phyloP scores from a whole-genome alignment of 495 filamentous ascomycete species.

The Penicillium waksmanii region DNA sequence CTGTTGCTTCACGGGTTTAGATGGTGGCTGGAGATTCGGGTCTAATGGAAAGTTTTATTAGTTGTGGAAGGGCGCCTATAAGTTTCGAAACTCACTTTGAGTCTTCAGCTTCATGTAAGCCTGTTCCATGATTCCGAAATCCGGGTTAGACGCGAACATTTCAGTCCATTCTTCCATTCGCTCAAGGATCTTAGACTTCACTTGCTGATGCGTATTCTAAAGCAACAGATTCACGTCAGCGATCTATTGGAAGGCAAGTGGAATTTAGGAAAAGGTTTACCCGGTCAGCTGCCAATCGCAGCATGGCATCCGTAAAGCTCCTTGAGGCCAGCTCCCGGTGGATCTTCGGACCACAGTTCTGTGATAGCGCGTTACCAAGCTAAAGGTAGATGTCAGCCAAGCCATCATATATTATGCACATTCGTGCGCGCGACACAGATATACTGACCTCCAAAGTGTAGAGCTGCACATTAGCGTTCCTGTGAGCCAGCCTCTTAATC shows the following conservation, averaged over 20 bases:
- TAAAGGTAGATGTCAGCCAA: constrained; percentile 17
- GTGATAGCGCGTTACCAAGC: constrained; percentile 90
- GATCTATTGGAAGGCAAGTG: constrained; percentile 3
- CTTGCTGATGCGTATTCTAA: constrained; percentile 90
- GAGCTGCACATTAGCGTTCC: constrained; percentile 98
- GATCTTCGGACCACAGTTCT: constrained; percentile 91
- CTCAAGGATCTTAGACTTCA: constrained; percentile 96
- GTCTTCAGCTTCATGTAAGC: constrained; percentile 87
- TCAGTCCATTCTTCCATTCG: constrained; percentile 95
- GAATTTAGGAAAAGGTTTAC: constrained; percentile 36
- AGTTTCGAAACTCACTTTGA: constrained; percentile 55
- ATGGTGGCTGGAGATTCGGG: constrained; percentile 88
- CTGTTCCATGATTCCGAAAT: constrained; percentile 97
- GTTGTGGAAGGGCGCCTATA: background rate
- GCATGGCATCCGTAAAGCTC: constrained; percentile 92
- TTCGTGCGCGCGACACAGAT: background rate
- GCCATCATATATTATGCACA: constrained; percentile 2
- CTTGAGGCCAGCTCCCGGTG: constrained; percentile 92
- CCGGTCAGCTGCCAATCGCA: constrained; percentile 87
- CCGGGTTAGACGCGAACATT: constrained; percentile 89
- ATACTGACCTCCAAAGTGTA: constrained; percentile 87
- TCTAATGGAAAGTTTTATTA: constrained; percentile 52
- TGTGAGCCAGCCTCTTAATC: constrained; percentile 94
- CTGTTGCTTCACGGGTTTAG: constrained; percentile 86
- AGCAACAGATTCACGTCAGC: constrained; percentile 1